Evolutionary conservation across 2,329 filamentous ascomycete species (phyloP).

Genomic region (Aspergillus sp.): DNA sequence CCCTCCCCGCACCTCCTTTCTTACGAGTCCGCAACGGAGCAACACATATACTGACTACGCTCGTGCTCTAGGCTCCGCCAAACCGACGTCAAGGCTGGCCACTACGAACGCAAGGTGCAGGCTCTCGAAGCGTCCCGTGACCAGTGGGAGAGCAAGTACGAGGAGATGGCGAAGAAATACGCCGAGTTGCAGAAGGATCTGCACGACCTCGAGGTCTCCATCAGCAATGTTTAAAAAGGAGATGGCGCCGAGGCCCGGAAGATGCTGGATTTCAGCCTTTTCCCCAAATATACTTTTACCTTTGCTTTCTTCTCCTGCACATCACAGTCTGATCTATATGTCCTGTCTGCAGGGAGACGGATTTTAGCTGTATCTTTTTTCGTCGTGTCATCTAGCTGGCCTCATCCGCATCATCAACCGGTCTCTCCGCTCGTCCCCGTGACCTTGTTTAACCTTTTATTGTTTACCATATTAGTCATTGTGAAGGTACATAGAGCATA

Average conservation of each 20-base stretch:
- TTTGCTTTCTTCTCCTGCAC: constrained; percentile 24
- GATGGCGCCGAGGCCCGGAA: constrained; percentile 30
- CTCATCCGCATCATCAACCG: constrained; percentile 15
- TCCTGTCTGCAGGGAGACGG: constrained; percentile 19
- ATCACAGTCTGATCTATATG: constrained; percentile 29
- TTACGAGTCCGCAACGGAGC: not conserved
- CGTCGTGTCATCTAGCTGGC: constrained; percentile 18
- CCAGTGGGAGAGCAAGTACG: constrained; percentile 96
- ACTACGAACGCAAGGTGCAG: constrained; percentile 99
- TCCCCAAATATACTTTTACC: constrained; percentile 26
- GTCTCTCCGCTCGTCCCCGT: constrained; percentile 19
- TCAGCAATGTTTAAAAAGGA: constrained; percentile 79
- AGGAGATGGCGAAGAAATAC: constrained; percentile 95
- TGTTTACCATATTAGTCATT: constrained; percentile 14
- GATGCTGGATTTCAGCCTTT: constrained; percentile 32
- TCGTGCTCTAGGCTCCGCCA: constrained; percentile 75
- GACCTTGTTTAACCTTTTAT: constrained; percentile 15
- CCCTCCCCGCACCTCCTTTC: not conserved
- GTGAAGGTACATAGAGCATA: constrained; percentile 20
- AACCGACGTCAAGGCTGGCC: constrained; percentile 98
- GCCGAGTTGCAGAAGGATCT: constrained; percentile 80
- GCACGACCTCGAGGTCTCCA: constrained; percentile 85
- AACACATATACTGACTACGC: constrained; percentile 21
- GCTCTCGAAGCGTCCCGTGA: constrained; percentile 89
- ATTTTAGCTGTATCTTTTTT: constrained; percentile 20